These are phyloP conservation scores for Nakazawaea wyomingensis DNA, from an alignment of 805 yeast genomes.

Conservation along the genomic window DNA sequence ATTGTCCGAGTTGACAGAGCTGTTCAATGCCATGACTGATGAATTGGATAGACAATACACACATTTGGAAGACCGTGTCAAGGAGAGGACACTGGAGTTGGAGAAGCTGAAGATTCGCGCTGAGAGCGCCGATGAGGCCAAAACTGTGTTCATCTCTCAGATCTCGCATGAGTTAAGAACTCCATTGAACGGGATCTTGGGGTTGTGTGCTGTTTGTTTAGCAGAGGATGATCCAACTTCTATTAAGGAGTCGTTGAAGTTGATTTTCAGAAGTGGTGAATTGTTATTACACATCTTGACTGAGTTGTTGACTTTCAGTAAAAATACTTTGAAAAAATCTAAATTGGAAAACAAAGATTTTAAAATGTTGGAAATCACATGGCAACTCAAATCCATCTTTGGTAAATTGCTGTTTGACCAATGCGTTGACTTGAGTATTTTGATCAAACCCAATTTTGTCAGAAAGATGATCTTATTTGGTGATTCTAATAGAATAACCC, in stretches of 20 bases:
- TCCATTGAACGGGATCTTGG: conserved; percentile 92
- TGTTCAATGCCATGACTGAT: conserved; percentile 87
- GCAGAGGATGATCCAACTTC: conserved; percentile 68
- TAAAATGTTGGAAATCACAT: conserved; percentile 70
- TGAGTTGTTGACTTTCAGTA: conserved; percentile 87
- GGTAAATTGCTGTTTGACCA: conserved; percentile 75
- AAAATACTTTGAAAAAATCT: conserved; percentile 79
- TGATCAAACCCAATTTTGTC: conserved; percentile 53
- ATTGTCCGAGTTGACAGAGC: conserved; percentile 78
- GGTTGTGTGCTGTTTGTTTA: conserved; percentile 92
- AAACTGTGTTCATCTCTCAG: conserved; percentile 88
- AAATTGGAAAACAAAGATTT: conserved; percentile 81
- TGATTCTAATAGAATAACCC: conserved; percentile 86
- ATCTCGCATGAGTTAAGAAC: conserved; percentile 93
- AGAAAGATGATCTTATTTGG: conserved; percentile 71
- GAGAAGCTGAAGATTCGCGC: conserved; percentile 78
- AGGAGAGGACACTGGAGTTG: conserved; percentile 78
- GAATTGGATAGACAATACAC: conserved; percentile 81
- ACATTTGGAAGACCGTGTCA: conserved; percentile 82
- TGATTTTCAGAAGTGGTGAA: conserved; percentile 90
- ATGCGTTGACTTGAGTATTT: conserved; percentile 60
- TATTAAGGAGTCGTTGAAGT: conserved; percentile 69
- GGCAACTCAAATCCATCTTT: conserved; percentile 83
- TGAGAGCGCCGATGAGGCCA: conserved; percentile 94
- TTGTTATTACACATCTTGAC: conserved; percentile 82